Percentiles rank a stretch among this genome's conserved stretches.
Evolutionary conservation across 371 early-diverging fungal species (phyloP).

Genomic region (Lichtheimia ornata): DNA sequence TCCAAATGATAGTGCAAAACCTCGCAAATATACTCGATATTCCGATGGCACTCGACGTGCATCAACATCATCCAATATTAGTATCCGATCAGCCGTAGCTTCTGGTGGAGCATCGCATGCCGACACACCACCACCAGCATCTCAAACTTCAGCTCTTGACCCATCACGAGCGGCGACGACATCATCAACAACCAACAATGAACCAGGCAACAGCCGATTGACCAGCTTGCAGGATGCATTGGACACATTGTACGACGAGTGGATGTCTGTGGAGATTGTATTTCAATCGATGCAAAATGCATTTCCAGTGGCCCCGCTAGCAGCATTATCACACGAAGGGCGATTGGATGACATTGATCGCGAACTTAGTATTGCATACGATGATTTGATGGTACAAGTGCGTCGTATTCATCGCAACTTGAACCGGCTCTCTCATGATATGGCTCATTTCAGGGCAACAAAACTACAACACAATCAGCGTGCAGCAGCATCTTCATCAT

Average conservation of each 20-base stretch:
- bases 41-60: too few species aligned
- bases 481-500: too few species aligned
- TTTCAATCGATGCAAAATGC: slow-evolving; percentile 14
- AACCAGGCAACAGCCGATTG: not conserved
- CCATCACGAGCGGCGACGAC: not conserved
- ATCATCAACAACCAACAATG: not conserved
- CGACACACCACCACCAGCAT: too few species aligned
- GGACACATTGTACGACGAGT: slow-evolving; percentile 18
- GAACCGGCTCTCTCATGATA: slow-evolving; percentile 19
- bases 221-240: slow-evolving; percentile 13
- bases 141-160: too few species aligned
- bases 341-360: slow-evolving; percentile 27
- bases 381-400: slow-evolving; percentile 26
- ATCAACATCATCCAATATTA: too few species aligned
- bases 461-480: too few species aligned
- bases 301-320: slow-evolving; percentile 1
- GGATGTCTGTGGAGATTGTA: slow-evolving; percentile 21
- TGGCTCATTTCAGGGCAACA: slow-evolving; percentile 4
- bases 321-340: slow-evolving; percentile 14
- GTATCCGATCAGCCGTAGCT: too few species aligned
- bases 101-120: too few species aligned
- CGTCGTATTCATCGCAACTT: slow-evolving; percentile 23
- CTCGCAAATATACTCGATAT: too few species aligned
- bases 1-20: too few species aligned
- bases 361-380: slow-evolving; percentile 27